A percentile compares a stretch with the other conserved stretches of the same genome.
These are phyloP conservation scores for Arxiozyma slooffiae DNA, from an alignment of 1,139 yeast genomes.

Conservation along the genomic window DNA sequence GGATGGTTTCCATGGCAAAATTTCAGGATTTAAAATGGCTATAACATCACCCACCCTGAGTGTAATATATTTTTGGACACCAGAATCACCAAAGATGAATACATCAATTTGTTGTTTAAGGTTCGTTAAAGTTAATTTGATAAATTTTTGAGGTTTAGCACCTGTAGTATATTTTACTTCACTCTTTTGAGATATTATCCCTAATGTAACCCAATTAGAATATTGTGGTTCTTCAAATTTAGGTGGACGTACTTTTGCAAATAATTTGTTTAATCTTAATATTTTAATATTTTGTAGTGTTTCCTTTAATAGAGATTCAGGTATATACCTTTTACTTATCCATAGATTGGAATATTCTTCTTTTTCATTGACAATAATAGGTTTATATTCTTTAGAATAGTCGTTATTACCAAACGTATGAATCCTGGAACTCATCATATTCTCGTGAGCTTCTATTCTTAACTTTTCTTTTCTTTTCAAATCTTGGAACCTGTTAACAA, in stretches of 20 bases:
- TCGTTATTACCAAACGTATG: conserved; percentile 30
- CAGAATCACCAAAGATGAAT: conserved; percentile 50
- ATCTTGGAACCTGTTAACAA: conserved; percentile 26
- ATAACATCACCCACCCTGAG: conserved; percentile 64
- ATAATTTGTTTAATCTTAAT: conserved; percentile 46
- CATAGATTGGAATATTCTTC: conserved; percentile 33
- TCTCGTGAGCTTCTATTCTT: conserved; percentile 14
- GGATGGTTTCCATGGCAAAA: conserved; percentile 36
- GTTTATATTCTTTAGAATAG: conserved; percentile 14
- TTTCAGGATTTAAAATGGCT: conserved; percentile 64
- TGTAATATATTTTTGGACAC: conserved; percentile 64
- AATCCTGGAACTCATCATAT: conserved; percentile 29
- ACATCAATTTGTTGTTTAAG: conserved; percentile 50
- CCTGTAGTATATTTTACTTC: conserved; percentile 41
- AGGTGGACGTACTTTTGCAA: conserved; percentile 62
- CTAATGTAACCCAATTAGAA: conserved; percentile 67
- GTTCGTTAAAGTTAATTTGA: conserved; percentile 59
- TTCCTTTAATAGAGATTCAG: conserved; percentile 29
- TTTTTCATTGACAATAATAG: conserved; percentile 28
- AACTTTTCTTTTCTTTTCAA: conserved; percentile 19
- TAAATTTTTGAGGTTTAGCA: conserved; percentile 41
- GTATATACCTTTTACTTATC: conserved; percentile 40
- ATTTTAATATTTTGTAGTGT: conserved; percentile 41
- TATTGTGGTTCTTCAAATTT: conserved; percentile 57
- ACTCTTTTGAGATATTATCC: conserved; percentile 52